phyloP scores from a whole-genome alignment of 352 stramenopile genomes.

The Pythium myriotylum region DNA sequence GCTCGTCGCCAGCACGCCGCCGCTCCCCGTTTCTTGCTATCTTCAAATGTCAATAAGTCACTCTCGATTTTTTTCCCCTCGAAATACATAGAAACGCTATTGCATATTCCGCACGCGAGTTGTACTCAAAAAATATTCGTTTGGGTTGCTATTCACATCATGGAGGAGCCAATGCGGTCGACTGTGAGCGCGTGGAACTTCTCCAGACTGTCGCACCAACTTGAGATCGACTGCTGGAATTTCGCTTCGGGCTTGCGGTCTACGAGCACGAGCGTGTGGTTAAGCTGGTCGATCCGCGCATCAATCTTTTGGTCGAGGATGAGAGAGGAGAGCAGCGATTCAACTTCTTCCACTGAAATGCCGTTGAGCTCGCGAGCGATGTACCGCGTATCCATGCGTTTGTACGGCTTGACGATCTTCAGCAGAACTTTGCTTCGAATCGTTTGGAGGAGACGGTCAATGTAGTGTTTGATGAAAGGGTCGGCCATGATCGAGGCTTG shows the following conservation, averaged over 20 bases:
- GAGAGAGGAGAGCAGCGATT: constrained; percentile 91
- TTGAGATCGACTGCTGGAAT: constrained; percentile 64
- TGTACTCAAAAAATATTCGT: too few species aligned
- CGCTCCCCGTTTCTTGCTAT: neutral
- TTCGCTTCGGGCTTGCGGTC: constrained; percentile 69
- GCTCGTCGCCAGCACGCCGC: neutral
- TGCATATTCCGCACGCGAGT: neutral
- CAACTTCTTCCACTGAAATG: constrained; percentile 90
- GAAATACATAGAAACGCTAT: constrained; percentile 10
- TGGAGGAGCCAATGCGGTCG: constrained; percentile 49
- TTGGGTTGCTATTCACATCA: constrained; percentile 14
- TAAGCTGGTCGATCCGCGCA: constrained; percentile 92
- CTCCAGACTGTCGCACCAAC: constrained; percentile 71
- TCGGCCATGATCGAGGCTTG: constrained; percentile 92
- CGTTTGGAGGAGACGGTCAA: constrained; percentile 92
- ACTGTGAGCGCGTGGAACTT: constrained; percentile 72
- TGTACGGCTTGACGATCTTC: constrained; percentile 94
- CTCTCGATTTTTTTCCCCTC: constrained; percentile 2
- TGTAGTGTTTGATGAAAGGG: constrained; percentile 95
- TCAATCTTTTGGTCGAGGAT: constrained; percentile 94
- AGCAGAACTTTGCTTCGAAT: constrained; percentile 95
- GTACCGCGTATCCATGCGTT: constrained; percentile 90
- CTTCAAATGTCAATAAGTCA: constrained; percentile 2
- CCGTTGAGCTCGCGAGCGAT: constrained; percentile 93
- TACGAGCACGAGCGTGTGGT: constrained; percentile 74